phyloP scores from a whole-genome alignment of 441 rosid species.

The Jatropha multifida region DNA sequence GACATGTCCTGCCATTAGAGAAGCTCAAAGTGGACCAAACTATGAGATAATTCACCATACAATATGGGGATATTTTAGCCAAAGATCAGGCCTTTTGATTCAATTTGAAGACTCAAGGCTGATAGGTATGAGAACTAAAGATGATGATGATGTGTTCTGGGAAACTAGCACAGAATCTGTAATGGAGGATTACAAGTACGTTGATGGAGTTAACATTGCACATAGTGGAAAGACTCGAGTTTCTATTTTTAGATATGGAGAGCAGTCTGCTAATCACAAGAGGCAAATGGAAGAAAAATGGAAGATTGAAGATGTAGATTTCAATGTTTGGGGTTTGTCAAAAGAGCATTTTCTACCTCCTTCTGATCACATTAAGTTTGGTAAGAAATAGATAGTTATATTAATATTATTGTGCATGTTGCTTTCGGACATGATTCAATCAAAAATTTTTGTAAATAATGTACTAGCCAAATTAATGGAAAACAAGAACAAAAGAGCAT shows the following conservation, averaged over 20 bases:
- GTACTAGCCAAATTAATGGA: neutral
- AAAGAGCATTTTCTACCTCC: slow-evolving; percentile 67
- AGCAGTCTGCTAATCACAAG: slow-evolving; percentile 81
- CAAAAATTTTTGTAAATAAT: neutral
- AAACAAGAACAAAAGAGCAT: neutral
- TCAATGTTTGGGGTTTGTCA: slow-evolving; percentile 73
- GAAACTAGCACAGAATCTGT: slow-evolving; percentile 77
- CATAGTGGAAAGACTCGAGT: slow-evolving; percentile 69
- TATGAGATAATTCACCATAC: slow-evolving; percentile 84
- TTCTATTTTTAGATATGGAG: slow-evolving; percentile 76
- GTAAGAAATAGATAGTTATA: neutral
- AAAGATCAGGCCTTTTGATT: slow-evolving; percentile 75
- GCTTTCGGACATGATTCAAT: no score
- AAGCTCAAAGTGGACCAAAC: slow-evolving; percentile 77
- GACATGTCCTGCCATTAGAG: slow-evolving; percentile 62
- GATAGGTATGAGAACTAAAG: slow-evolving; percentile 58
- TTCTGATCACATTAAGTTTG: slow-evolving; percentile 23
- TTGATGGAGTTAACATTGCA: slow-evolving; percentile 77
- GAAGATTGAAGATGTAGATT: slow-evolving; percentile 80
- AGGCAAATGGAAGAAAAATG: slow-evolving; percentile 76
- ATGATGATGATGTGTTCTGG: slow-evolving; percentile 74
- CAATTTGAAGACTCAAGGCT: slow-evolving; percentile 83
- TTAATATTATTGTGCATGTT: no score
- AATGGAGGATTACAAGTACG: slow-evolving; percentile 68
- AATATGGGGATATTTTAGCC: slow-evolving; percentile 93